Evolutionary conservation across 768 basidiomycete species (phyloP).

Genomic region (Chalciporus pseudorubinellus): DNA sequence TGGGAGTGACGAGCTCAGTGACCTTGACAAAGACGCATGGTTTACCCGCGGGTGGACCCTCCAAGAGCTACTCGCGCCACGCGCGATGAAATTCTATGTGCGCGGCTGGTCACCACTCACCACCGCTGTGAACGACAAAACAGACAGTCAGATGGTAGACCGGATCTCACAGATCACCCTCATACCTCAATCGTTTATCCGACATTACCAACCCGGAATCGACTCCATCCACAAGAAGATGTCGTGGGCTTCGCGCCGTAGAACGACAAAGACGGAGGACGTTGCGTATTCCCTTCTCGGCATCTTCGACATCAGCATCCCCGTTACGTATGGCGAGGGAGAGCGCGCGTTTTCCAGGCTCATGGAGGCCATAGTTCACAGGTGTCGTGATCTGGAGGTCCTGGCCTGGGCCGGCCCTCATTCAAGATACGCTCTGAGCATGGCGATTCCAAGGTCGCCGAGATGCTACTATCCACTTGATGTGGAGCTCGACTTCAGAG

Average conservation of each 20-base stretch:
- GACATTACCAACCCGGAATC: neutral
- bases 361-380: conserved; percentile 1
- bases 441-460: neutral
- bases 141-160: neutral
- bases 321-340: conserved; percentile 19
- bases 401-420: conserved; percentile 1
- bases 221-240: conserved; percentile 6
- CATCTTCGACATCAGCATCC: conserved; percentile 14
- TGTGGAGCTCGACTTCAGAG: neutral
- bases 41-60: conserved; percentile 14
- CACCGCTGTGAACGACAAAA: neutral
- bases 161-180: conserved; percentile 1
- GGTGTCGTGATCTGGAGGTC: conserved; percentile 5
- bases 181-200: conserved; percentile 1
- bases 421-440: neutral
- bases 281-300: conserved; percentile 15
- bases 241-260: conserved; percentile 13
- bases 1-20: neutral
- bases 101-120: conserved; percentile 6
- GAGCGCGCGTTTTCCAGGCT: conserved; percentile 14
- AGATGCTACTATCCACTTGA: neutral
- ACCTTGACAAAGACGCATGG: conserved; percentile 7
- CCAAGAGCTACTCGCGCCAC: conserved; percentile 14
- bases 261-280: conserved; percentile 17
- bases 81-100: conserved; percentile 12